Percentiles rank a stretch among this genome's conserved stretches.
phyloP scores from a whole-genome alignment of 192 early-diverging fungal genomes.

The Irineochytrium annulatum region DNA sequence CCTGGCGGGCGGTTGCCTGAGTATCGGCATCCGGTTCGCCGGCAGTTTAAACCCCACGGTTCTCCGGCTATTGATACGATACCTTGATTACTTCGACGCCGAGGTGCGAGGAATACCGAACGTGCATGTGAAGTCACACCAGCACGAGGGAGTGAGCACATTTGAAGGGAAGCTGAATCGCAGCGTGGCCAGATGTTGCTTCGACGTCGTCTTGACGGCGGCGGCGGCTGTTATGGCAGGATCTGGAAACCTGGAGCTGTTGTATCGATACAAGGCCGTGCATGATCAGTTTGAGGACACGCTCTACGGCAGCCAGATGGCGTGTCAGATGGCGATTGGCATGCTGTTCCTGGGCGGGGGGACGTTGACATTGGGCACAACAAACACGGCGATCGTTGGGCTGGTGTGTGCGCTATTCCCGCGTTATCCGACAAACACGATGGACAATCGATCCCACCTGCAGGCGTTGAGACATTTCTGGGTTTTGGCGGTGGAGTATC shows the following conservation, averaged over 20 bases:
- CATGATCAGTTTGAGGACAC: conserved; percentile 44
- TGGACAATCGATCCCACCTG: conserved; percentile 64
- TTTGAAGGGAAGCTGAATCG: conserved; percentile 64
- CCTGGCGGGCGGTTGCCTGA: conserved; percentile 63
- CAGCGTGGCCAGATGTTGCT: conserved; percentile 55
- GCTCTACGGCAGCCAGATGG: conserved; percentile 68
- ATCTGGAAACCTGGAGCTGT: conserved; percentile 63
- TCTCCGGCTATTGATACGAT: conserved; percentile 41
- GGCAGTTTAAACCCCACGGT: conserved; percentile 46
- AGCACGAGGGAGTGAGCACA: conserved; percentile 33
- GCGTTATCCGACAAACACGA: conserved; percentile 46
- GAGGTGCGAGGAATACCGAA: conserved; percentile 34
- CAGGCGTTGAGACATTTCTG: conserved; percentile 78
- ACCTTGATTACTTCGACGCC: conserved; percentile 50
- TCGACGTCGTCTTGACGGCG: conserved; percentile 62
- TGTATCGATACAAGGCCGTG: conserved; percentile 53
- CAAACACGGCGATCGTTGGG: conserved; percentile 60
- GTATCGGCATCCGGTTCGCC: conserved; percentile 66
- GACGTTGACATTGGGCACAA: conserved; percentile 54
- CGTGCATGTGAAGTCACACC: conserved; percentile 5
- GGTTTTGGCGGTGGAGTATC: conserved; percentile 66
- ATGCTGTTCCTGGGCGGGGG: conserved; percentile 75
- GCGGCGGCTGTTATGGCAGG: conserved; percentile 77
- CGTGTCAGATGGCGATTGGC: conserved; percentile 71
- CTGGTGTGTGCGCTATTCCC: conserved; percentile 70